Conservation (phyloP, 2,329 filamentous ascomycete species). For the Fusarium sp. region DNA sequence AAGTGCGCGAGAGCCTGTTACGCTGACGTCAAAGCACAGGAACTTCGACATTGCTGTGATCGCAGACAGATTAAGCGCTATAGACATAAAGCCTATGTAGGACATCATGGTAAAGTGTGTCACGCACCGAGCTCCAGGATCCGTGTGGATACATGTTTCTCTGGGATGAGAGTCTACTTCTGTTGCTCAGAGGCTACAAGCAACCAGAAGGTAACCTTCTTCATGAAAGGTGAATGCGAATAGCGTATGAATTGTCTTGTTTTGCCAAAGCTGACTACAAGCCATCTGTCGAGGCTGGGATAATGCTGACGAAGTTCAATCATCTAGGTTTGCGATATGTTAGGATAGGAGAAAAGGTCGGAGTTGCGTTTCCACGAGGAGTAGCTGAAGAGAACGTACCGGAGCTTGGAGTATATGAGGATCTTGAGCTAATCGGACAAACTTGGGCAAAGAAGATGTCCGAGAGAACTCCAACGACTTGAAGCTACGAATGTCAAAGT, state of each 20-base stretch:
- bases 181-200: not conserved
- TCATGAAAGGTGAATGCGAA: not conserved
- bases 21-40: no score
- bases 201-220: not conserved
- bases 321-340: not conserved
- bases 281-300: no score
- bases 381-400: not conserved
- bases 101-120: not conserved
- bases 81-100: not conserved
- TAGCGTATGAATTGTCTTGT: no score
- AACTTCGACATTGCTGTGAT: no score
- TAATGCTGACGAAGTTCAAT: not conserved
- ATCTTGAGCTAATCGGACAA: not conserved
- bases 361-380: not conserved
- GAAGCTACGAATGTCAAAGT: not conserved
- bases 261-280: not conserved
- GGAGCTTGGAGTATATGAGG: not conserved
- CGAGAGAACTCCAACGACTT: not conserved
- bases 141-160: not conserved
- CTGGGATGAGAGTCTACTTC: not conserved
- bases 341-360: not conserved
- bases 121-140: not conserved
- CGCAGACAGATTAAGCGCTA: no score
- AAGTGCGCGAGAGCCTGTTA: no score
- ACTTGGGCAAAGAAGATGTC: not conserved